Base-by-base conservation (phyloP, 1,139 yeast species). In the Hyphopichia burtonii region DNA sequence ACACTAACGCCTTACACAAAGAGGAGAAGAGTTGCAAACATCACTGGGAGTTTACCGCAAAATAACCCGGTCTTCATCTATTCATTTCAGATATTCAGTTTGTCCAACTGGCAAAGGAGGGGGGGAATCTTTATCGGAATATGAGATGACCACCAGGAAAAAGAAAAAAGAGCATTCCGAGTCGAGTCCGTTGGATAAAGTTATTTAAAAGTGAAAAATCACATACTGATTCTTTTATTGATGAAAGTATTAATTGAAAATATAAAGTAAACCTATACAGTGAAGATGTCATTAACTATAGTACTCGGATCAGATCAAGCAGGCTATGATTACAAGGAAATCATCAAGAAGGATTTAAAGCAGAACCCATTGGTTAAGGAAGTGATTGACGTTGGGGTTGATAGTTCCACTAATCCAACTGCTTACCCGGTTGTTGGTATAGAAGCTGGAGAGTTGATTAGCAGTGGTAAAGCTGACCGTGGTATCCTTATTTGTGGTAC, bases 401-500 rank as follows among this genome's bases (percentile, higher is more conserved):
- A 45, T 19, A 50, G 58, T 23, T 49, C 54, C 30, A 50, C 52
- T 12, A 62, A 63, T 39, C 34, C 53, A 3, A 59, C 59, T 5
- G 65, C 76, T 14, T 72, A 72, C 50, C 75, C 76, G n/a, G 50
- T 60, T 8, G 65, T 72, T 34, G 77, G 76, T 5, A 66, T 70
- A 37, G 65, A 61, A 36, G 73, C 71, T 19, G 76, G 71, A 7
- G 74, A 71, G 46, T 50, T 58, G 46, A 65, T 72, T 27, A 59
- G 63, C 19, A 48, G 50, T 10, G 73, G 72, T 4, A 59, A 68
- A 44, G 74, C 67, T 10, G 76, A 71, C 47, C 55, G 78, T 19
- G 78, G 69, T 11, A 61, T 72, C 33, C 55, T 72, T 34, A 64
- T 72, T 45, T 72, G 78, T 54, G 78, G 77, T 12, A 72, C 78